Conservation (phyloP, 345 rosid species). For the Schrenkiella parvula region DNA sequence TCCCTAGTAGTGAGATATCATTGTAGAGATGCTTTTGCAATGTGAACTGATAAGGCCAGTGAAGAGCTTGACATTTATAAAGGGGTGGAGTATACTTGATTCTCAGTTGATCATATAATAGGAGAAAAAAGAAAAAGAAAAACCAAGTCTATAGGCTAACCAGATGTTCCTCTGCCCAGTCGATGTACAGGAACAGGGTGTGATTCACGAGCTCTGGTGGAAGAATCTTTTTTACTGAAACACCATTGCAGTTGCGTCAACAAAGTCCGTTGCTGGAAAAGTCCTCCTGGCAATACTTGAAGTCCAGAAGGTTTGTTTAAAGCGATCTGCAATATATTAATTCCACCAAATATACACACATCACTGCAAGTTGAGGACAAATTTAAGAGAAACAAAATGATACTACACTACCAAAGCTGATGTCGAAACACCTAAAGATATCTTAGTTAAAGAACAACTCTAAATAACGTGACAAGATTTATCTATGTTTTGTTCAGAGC, state of each 20-base stretch:
- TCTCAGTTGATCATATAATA: not conserved
- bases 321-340: constrained; percentile 54
- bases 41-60: not conserved
- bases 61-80: not conserved
- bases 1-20: not conserved
- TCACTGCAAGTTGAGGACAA: not conserved
- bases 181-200: constrained; percentile 89
- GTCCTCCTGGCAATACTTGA: constrained; percentile 94
- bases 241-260: constrained; percentile 76
- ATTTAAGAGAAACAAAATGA: not conserved
- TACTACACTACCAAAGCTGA: no score
- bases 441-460: no score
- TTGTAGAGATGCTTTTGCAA: not conserved
- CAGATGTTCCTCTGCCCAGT: constrained; percentile 94
- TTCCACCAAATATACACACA: not conserved
- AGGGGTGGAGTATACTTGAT: not conserved
- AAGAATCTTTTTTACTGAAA: constrained; percentile 34
- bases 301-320: constrained; percentile 88
- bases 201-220: constrained; percentile 30
- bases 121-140: not conserved
- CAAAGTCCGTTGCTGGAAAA: constrained; percentile 85
- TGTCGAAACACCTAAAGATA: no score
- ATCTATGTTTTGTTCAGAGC: not conserved
- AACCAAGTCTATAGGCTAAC: constrained; percentile 25
- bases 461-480: not conserved